Evolutionary conservation across 352 stramenopile species (phyloP).

Genomic region (Nothophytophthora sp.): DNA sequence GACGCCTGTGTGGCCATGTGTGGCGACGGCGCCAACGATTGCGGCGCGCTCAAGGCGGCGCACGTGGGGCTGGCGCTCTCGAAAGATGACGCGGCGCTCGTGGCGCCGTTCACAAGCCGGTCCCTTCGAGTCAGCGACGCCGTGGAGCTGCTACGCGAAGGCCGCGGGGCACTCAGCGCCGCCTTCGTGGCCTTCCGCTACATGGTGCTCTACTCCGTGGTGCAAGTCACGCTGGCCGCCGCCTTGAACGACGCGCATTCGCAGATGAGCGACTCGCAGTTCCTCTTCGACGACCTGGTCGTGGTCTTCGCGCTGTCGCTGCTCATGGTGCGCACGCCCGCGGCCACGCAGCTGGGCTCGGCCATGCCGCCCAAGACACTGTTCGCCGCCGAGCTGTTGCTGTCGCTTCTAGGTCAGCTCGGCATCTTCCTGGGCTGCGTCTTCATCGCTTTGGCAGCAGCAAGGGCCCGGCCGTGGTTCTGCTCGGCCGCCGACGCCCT

Average conservation of each 20-base stretch:
- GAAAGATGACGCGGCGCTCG: slow-evolving; percentile 86
- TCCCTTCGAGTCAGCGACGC: slow-evolving; percentile 85
- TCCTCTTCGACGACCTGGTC: slow-evolving; percentile 78
- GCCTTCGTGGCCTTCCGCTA: slow-evolving; percentile 91
- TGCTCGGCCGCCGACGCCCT: slow-evolving; percentile 48
- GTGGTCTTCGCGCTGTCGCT: slow-evolving; percentile 72
- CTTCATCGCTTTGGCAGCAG: slow-evolving; percentile 55
- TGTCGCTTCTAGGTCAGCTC: slow-evolving; percentile 61
- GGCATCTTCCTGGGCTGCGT: slow-evolving; percentile 56
- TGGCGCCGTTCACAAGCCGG: slow-evolving; percentile 91
- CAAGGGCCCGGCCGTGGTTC: slow-evolving; percentile 59
- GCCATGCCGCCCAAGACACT: slow-evolving; percentile 53
- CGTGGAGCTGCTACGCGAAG: slow-evolving; percentile 84
- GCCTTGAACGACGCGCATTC: slow-evolving; percentile 64
- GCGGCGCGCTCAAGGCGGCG: slow-evolving; percentile 89
- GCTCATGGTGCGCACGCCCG: slow-evolving; percentile 67
- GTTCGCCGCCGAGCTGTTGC: slow-evolving; percentile 59
- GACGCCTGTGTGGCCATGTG: slow-evolving; percentile 70
- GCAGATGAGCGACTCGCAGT: slow-evolving; percentile 80
- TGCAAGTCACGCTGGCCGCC: slow-evolving; percentile 75
- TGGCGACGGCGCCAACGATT: slow-evolving; percentile 87
- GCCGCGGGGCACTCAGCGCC: slow-evolving; percentile 87
- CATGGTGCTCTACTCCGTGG: slow-evolving; percentile 92
- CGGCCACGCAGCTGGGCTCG: slow-evolving; percentile 33
- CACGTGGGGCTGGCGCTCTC: slow-evolving; percentile 91